Evolutionary conservation across 768 basidiomycete genomes (phyloP), one percentile per base, ranked within the genome.

Genomic region (Serendipita vermifera): DNA sequence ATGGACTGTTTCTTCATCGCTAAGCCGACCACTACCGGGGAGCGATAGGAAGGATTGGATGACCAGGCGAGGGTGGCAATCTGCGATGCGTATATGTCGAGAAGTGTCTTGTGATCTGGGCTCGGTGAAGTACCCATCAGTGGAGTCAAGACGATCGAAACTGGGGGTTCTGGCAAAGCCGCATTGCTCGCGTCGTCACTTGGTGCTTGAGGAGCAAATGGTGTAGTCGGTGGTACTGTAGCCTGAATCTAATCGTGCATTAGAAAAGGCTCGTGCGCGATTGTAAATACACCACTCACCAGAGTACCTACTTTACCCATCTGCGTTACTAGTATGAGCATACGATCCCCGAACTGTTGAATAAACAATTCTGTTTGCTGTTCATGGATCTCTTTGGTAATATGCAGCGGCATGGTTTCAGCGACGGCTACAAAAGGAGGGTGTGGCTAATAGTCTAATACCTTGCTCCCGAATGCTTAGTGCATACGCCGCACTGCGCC

Each of bases 311-410:
- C 83, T 77, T 91, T 93, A 35, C 87, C 87, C 59, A 89, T 66
- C 68, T 98, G 93, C 1, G 90, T 92, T 55, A 97, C 75, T 22
- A 96, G 73, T n/a, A 96, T 82, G 17, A 98, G 72, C 11, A 80
- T 72, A 24, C 89, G 77, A 69, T 97, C 93, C 55, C 78, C 77
- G 65, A 80, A 98, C 0, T 73, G 71, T 63, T 96, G 90, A 5
- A 93, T 65, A 40, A 92, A 61, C 14, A 96, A 70, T 55, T 93
- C 82, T 2, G 89, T 96, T 15, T 65, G 68, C 11, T 74, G 68
- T 11, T 79, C 85, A 39, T 77, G 65, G 9, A 92, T 62, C 3
- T 73, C 64, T 35, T 75, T 71, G 6, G 75, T 74, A 22, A 74
- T 67, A 57, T 83, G 81, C 14, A 74, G 74, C 17, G 77, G 46